These are phyloP conservation scores for Monilinia vaccinii-corymbosi DNA, from an alignment of 2,329 filamentous ascomycete genomes.

Conservation along the genomic window DNA sequence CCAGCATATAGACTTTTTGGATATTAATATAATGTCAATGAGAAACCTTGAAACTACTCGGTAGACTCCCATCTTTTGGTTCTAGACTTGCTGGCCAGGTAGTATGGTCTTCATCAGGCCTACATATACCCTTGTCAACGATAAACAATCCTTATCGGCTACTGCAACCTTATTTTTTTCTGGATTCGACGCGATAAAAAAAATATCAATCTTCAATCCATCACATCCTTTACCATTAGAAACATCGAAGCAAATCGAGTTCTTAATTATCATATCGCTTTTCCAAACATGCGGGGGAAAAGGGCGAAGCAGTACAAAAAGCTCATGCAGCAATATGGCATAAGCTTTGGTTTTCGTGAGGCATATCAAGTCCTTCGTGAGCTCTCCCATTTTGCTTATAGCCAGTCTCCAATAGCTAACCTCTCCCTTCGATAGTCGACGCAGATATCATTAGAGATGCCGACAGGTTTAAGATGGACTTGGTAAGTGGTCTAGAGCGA, in stretches of 20 bases:
- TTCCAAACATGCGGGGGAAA: conserved; percentile 54
- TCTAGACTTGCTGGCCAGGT: neutral
- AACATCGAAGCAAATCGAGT: neutral
- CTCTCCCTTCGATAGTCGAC: conserved; percentile 49
- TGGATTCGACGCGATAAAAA: conserved; percentile 1
- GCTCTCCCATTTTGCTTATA: conserved; percentile 17
- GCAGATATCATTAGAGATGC: conserved; percentile 77
- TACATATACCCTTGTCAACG: conserved; percentile 1
- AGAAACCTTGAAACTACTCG: neutral
- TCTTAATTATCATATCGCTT: neutral
- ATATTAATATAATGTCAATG: neutral
- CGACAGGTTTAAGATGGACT: conserved; percentile 78
- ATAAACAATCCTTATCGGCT: conserved; percentile 14
- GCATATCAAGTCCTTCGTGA: conserved; percentile 81
- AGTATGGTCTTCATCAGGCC: neutral
- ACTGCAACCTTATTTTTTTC: conserved; percentile 12
- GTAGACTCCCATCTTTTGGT: neutral
- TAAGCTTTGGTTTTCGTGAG: conserved; percentile 83
- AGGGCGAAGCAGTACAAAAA: conserved; percentile 70
- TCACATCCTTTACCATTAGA: neutral
- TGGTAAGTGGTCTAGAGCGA: conserved; percentile 65
- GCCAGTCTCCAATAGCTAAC: conserved; percentile 9
- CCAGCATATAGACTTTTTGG: neutral
- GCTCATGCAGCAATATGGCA: conserved; percentile 85
- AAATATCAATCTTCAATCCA: conserved; percentile 6